Conservation (phyloP, 164 flowering plant species). For the Chimonanthus salicifolius region DNA sequence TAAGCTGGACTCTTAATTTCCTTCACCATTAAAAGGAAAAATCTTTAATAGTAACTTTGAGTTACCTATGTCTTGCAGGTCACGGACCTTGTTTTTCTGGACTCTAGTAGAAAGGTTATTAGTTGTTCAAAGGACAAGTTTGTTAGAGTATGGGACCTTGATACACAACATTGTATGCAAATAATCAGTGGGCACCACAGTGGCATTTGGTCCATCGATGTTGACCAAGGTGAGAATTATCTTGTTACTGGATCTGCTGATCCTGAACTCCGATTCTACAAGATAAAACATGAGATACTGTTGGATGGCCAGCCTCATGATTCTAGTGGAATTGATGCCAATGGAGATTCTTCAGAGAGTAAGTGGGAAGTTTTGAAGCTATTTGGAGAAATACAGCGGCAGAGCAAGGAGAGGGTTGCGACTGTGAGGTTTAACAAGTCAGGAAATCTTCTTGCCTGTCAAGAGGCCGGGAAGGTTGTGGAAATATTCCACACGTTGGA, state of each 20-base stretch:
- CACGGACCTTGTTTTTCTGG: conserved; percentile 87
- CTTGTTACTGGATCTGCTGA: conserved; percentile 88
- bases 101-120: conserved; percentile 75
- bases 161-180: conserved; percentile 90
- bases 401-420: conserved; percentile 81
- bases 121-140: conserved; percentile 95
- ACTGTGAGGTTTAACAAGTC: conserved; percentile 70
- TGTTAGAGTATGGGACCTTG: conserved; percentile 95
- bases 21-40: background rate
- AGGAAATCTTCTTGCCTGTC: conserved; percentile 90
- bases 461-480: conserved; percentile 87
- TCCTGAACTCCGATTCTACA: conserved; percentile 71
- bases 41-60: background rate
- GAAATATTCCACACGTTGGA: conserved; percentile 72
- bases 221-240: conserved; percentile 67
- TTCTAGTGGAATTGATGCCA: conserved; percentile 16
- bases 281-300: conserved; percentile 46
- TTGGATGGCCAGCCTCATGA: conserved; percentile 20
- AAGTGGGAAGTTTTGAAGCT: conserved; percentile 73
- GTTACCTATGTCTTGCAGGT: conserved; percentile 43
- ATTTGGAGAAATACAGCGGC: conserved; percentile 79
- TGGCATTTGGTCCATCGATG: conserved; percentile 96
- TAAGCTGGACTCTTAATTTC: too few species aligned
- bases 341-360: conserved; percentile 29
- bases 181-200: conserved; percentile 91